Percentiles rank a stretch among this genome's conserved stretches.
Evolutionary conservation across 2,329 filamentous ascomycete genomes (phyloP).

Genomic region (Onygena corvina): DNA sequence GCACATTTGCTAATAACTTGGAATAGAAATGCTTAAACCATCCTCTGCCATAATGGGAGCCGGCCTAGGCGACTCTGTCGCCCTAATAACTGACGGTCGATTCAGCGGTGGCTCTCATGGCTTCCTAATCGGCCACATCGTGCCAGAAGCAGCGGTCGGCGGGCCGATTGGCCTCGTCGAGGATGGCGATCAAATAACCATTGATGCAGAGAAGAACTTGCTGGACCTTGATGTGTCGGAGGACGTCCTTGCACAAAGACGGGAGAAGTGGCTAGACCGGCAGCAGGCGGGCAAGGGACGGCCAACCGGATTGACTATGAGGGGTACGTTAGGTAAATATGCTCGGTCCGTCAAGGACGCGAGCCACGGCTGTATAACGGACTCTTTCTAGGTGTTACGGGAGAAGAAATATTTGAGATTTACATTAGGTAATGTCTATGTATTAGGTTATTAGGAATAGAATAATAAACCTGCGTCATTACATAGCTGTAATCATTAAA

Average conservation of each 20-base stretch:
- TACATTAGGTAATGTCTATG: not conserved
- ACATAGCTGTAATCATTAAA: no score
- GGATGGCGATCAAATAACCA: conserved; percentile 72
- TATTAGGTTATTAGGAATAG: not conserved
- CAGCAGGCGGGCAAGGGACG: conserved; percentile 29
- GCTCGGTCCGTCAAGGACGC: conserved; percentile 41
- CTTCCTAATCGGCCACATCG: conserved; percentile 44
- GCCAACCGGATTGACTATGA: conserved; percentile 45
- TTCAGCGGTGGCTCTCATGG: conserved; percentile 60
- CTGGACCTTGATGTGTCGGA: conserved; percentile 28
- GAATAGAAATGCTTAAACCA: conserved; percentile 60
- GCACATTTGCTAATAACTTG: conserved; percentile 2
- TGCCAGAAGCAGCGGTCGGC: conserved; percentile 77
- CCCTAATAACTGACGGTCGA: conserved; percentile 61
- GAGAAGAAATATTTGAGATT: no score
- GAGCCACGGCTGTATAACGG: conserved; percentile 39
- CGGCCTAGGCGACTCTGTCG: conserved; percentile 56
- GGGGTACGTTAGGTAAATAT: conserved; percentile 61
- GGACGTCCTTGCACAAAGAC: conserved; percentile 49
- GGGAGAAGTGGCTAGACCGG: conserved; percentile 46
- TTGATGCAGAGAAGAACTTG: conserved; percentile 56
- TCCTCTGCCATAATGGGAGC: conserved; percentile 62
- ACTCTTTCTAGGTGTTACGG: conserved; percentile 18
- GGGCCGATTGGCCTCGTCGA: conserved; percentile 74
- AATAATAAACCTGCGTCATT: not conserved